Base-by-base conservation (phyloP, 2,329 filamentous ascomycete genomes). In the Zymoseptoria ardabiliae region DNA sequence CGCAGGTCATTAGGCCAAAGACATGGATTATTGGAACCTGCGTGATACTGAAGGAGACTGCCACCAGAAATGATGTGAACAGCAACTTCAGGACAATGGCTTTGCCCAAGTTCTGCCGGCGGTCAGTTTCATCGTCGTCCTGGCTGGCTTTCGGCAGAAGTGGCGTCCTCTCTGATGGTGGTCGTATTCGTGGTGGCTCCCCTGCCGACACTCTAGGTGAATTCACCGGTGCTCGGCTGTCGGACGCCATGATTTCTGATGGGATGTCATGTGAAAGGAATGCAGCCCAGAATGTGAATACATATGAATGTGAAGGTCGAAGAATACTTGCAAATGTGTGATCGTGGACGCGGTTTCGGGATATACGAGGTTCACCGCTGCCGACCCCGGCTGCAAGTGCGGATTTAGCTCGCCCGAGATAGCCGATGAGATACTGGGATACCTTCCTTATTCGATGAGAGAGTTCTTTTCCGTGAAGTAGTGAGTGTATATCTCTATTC, bases 1-100 rank as follows among this genome's bases (percentile, higher is more conserved):
- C 84, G 72, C 87, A 90, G 54, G 84, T 85, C 86, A 90, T 89
- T 1, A 88, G 70, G 59, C 85, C 84, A 66, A 90, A 89, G 22
- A 86, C 84, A 71, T 87, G 88, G 52, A 88, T 71, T 5, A 81
- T 70, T 50, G 78, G 78, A 4, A 80, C 78, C 67, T 81, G 78
- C 0, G 79, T 81, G 20, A 80, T 76, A 20, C 75, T 72, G 66
- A 81, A 81, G 5, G 77, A 78, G 35, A 80, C 65, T 4, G 78
- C 85, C 57, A 86, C 81, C 17, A 87, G 72, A 66, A 86, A 86
- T 6, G 81, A 82, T 58, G 82, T 81, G 50, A 87, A 68, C 41
- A 87, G 72, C 50, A 84, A 78, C 11, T 79, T 77, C 60, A 81
- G 66, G 7, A 76, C 62, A 6, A 70, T 67, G 22, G 63, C 66